Base-by-base conservation (phyloP, 2,329 filamentous ascomycete species). In the Colletotrichum lindemuthianum region DNA sequence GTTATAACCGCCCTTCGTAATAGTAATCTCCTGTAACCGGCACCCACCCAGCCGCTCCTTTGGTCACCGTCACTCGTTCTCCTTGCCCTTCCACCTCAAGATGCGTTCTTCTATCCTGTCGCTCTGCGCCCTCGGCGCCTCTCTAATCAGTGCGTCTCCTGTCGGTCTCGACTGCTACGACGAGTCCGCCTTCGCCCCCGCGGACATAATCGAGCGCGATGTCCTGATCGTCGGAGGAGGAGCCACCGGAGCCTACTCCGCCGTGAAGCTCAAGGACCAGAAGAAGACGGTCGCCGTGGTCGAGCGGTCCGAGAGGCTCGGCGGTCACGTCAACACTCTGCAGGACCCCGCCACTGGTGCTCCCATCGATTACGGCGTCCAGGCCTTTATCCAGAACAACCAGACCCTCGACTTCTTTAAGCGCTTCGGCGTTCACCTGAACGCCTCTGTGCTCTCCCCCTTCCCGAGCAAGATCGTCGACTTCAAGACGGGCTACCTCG, bases 191-290 rank as follows among this genome's bases (percentile, higher is more conserved):
- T 64, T 63, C 48, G 51, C 44, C 13, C 59, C 66, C 50, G 45
- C 63, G 41, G 63, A 66, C 59, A 64, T 66, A 9, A 59, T 64
- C 24, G 37, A 58, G 5, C 48, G 70, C 70, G 84, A 86, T 69
- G 82, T 80, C 15, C 79, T 86, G 58, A 76, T 87, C 66, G 77
- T 86, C 40, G 84, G 84, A 43, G 83, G 81, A 48, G 84, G 84
- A 2, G 83, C 84, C 3, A 79, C 82, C 2, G 84, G 84, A n/a
- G 76, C 86, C 2, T 78, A 79, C 43, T 77, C 79, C 12, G 77
- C 84, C 34, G 76, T 78, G 34, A 74, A 75, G 39, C 78, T 87
- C n/a, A 82, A 81, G 2, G 82, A 85, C 24, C 82, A 85, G 48
- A 75, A 78, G 24, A 78, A 82, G 66, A 80, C 73, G 1, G 78